Base-by-base conservation (phyloP, 768 basidiomycete genomes). In the Psilocybe sp. region DNA sequence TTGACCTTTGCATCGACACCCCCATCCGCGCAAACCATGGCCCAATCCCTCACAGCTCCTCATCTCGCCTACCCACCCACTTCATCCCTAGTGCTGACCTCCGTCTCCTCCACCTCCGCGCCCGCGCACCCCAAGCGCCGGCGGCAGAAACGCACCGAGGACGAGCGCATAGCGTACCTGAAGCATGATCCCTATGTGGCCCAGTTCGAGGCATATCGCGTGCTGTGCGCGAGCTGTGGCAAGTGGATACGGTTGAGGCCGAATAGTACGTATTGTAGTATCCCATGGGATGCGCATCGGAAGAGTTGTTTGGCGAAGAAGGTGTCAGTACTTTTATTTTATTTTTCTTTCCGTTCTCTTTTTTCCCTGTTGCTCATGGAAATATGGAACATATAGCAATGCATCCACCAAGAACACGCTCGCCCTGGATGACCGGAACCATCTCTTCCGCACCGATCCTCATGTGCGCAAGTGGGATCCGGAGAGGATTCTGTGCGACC, bases 211-310 rank as follows among this genome's bases (percentile, higher is more conserved):
- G 80, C 89, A 0, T 89, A 89, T 62, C 78, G 87, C 9, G 87
- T 90, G 32, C 74, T 89, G 9, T 90, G 89, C 65, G 85, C 82
- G 40, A 81, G 78, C 4, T 92, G 89, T 68, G 84, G 89, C 65
- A 90, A 89, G 63, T 91, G 89, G 89, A 89, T 91, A 54, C 77
- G 89, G 13, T 73, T 91, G n/a, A 77, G 89, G 7, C 87, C 88
- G 39, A 92, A 92, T 64, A 90, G 88, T 47, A 90, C 88, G 0
- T 92, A 89, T 59, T 92, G 89, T 60, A 86, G 83, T n/a, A 90
- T 91, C 47, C 89, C 89, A 0, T 91, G 89, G 89, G 87, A 90
- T 61, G 88, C 89, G 3, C 89, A 91, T 60, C 73, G 89, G 37
- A 90, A 89, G 70, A 87, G 85, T 61, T 90, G 88, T 67, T 68